Evolutionary conservation across 148 eudicot genomes (phyloP).

Genomic region (Rhododendron griersonianum): DNA sequence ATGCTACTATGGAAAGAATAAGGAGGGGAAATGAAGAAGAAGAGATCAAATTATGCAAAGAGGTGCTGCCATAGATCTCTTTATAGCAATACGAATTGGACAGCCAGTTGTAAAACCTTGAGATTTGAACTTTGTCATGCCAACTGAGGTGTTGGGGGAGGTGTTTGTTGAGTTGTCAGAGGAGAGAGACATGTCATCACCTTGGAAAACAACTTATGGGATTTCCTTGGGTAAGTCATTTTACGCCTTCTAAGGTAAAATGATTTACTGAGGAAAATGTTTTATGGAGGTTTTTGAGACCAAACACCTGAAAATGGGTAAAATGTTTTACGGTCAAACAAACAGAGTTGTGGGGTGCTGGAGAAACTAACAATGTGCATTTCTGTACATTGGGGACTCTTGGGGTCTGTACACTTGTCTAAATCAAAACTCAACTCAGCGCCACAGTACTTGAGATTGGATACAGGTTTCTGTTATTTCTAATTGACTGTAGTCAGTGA

Average conservation of each 20-base stretch:
- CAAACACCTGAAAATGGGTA: neutral
- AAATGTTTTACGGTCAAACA: neutral
- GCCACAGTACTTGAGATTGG: neutral
- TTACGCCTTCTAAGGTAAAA: neutral
- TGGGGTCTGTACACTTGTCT: neutral
- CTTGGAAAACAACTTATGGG: neutral
- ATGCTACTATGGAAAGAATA: no score
- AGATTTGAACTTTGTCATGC: neutral
- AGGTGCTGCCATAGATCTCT: neutral
- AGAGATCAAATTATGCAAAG: neutral
- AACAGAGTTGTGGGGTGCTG: neutral
- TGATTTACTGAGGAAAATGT: neutral
- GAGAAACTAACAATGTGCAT: neutral
- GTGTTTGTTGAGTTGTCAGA: neutral
- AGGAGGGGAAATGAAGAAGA: no score
- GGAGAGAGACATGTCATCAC: neutral
- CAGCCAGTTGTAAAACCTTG: neutral
- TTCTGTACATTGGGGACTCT: neutral
- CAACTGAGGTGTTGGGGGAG: neutral
- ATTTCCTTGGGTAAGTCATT: neutral
- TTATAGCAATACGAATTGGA: neutral
- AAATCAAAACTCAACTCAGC: neutral
- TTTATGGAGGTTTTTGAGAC: neutral
- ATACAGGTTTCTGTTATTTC: neutral
- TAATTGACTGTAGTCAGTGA: neutral